Evolutionary conservation across 176 grass and related monocot species (phyloP).

Genomic region (Triticum aestivum): IWGSC_CS_RefSeq_v2.1 NC_057803.1:697548374-697548873

Average conservation of each 20-base stretch:
- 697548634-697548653: constrained; percentile 56
- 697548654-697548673: constrained; percentile 80
- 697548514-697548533: constrained; percentile 48
- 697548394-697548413: constrained; percentile 68
- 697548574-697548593: constrained; percentile 15
- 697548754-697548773: constrained; percentile 58
- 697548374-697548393: constrained; percentile 86
- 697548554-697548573: constrained; percentile 54
- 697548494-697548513: constrained; percentile 26
- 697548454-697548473: constrained; percentile 37
- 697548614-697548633: constrained; percentile 59
- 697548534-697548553: constrained; percentile 67
- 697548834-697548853: constrained; percentile 38
- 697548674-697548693: constrained; percentile 32
- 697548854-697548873: constrained; percentile 42
- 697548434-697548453: constrained; percentile 75
- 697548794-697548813: constrained; percentile 43
- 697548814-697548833: constrained; percentile 29
- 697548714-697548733: constrained; percentile 27
- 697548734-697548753: constrained; percentile 58
- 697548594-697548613: constrained; percentile 17
- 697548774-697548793: constrained; percentile 36
- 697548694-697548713: constrained; percentile 62
- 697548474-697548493: constrained; percentile 54
- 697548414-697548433: constrained; percentile 67